Percentiles rank a stretch among this genome's conserved stretches.
Conservation (phyloP, 1,284 basidiomycete species). For the Tetrapyrgos nigripes region DNA sequence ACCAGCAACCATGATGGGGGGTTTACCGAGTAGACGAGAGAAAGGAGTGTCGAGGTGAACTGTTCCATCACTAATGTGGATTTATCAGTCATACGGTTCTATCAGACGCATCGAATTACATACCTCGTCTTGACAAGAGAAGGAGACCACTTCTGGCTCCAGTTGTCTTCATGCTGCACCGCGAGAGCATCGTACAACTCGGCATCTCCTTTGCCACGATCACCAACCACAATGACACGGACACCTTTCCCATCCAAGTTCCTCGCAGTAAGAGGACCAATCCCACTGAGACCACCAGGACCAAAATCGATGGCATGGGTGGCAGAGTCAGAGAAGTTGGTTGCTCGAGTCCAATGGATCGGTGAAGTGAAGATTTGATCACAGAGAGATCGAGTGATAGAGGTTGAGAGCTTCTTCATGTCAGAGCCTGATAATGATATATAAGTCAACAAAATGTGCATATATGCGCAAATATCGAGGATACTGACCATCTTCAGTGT, state of each 20-base stretch:
- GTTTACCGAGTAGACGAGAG: conserved; percentile 93
- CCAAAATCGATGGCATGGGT: conserved; percentile 98
- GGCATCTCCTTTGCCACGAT: conserved; percentile 84
- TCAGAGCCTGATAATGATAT: conserved; percentile 70
- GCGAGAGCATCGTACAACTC: conserved; percentile 80
- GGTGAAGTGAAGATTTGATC: conserved; percentile 93
- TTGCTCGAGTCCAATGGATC: conserved; percentile 94
- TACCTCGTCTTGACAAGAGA: conserved; percentile 89
- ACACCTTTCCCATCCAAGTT: conserved; percentile 95
- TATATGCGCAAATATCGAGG: conserved; percentile 9
- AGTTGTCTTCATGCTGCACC: conserved; percentile 85
- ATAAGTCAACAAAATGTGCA: conserved; percentile 25
- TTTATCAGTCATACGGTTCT: neutral
- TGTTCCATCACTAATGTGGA: conserved; percentile 76
- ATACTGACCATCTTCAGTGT: conserved; percentile 88
- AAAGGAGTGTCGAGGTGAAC: conserved; percentile 95
- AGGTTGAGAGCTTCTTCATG: conserved; percentile 68
- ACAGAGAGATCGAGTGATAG: conserved; percentile 84
- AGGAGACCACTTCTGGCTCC: conserved; percentile 90
- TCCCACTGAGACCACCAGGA: conserved; percentile 92
- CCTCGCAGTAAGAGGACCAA: conserved; percentile 89
- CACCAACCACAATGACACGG: conserved; percentile 85
- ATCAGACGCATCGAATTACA: conserved; percentile 24
- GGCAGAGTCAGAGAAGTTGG: conserved; percentile 86
- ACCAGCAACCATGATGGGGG: conserved; percentile 98